Evolutionary conservation across 345 rosid species (phyloP).

Genomic region (Eucalyptus sp.): DNA sequence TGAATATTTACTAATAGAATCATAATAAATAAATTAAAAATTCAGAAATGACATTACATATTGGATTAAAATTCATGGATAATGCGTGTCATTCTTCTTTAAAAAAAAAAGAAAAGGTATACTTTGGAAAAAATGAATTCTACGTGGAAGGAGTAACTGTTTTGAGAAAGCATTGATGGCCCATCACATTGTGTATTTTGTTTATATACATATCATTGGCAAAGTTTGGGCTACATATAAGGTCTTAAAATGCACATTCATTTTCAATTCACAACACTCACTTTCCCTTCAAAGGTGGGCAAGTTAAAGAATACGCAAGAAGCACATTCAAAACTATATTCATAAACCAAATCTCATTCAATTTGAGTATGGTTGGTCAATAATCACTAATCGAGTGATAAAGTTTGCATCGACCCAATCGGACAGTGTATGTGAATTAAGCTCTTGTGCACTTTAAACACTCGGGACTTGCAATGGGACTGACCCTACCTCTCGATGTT

Average conservation of each 20-base stretch:
- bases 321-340: not conserved
- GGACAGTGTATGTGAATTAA: not conserved
- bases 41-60: accelerated
- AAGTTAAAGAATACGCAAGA: not conserved
- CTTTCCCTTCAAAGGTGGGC: not conserved
- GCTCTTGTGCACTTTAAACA: too few species aligned
- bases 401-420: not conserved
- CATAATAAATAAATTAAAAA: too few species aligned
- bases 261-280: not conserved
- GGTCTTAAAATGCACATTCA: not conserved
- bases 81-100: accelerated
- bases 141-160: not conserved
- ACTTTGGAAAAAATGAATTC: not conserved
- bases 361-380: not conserved
- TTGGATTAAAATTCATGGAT: too few species aligned
- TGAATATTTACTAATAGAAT: not conserved
- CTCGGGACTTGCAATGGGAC: too few species aligned
- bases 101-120: not conserved
- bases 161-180: not conserved
- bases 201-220: not conserved
- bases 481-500: not conserved
- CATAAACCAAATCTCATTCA: not conserved
- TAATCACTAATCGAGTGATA: not conserved
- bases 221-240: not conserved
- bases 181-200: not conserved